Percentiles rank a stretch among this genome's conserved stretches.
Evolutionary conservation across 129 eudicot species (phyloP).

Genomic region (Ambrosia trifida): DNA sequence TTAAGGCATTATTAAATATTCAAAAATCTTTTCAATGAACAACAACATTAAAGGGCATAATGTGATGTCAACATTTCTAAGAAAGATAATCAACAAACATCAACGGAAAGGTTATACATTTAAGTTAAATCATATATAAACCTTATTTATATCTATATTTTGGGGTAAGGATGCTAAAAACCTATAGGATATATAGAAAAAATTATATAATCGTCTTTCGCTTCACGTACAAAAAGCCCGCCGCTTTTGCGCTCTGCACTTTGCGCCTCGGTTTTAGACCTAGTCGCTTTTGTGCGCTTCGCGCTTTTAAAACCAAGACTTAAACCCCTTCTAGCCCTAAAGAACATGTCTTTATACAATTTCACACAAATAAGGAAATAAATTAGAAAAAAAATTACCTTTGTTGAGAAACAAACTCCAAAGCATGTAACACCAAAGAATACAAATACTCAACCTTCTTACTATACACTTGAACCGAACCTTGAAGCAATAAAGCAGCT

Average conservation of each 20-base stretch:
- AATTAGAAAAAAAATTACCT: conserved; percentile 42
- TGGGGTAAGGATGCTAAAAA: no score
- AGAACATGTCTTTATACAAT: background rate
- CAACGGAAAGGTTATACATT: no score
- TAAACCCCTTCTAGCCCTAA: no score
- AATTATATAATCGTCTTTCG: no score
- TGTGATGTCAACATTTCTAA: background rate
- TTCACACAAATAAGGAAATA: background rate
- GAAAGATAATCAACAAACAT: background rate
- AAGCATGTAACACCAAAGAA: conserved; percentile 83
- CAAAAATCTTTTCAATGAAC: background rate
- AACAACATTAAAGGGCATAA: background rate
- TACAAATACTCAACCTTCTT: conserved; percentile 89
- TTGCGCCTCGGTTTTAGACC: no score
- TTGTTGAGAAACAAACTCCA: conserved; percentile 79
- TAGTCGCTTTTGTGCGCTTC: no score
- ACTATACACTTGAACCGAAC: conserved; percentile 90
- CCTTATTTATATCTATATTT: no score
- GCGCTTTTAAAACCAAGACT: no score
- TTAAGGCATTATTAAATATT: background rate
- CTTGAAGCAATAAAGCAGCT: conserved; percentile 95
- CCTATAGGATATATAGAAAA: no score
- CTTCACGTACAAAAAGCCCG: no score
- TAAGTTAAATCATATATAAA: no score
- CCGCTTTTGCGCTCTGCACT: no score